These are phyloP conservation scores for Xylariaceae sp. DNA, from an alignment of 2,329 filamentous ascomycete genomes.

Conservation along the genomic window DNA sequence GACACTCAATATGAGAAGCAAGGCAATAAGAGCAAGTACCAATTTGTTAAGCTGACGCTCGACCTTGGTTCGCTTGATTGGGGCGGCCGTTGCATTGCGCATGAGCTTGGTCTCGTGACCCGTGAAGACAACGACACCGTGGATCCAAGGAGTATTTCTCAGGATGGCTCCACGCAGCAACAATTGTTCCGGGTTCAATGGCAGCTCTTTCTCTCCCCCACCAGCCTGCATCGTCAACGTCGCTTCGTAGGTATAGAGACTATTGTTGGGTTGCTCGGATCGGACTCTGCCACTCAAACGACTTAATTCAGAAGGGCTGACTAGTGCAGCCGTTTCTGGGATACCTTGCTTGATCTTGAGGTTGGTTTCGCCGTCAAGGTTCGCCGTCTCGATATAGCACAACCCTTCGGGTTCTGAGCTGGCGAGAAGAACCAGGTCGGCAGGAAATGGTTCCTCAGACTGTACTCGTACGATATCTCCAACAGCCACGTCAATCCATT, in stretches of 20 bases:
- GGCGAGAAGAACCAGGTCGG: constrained; percentile 86
- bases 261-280: constrained; percentile 97
- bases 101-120: constrained; percentile 98
- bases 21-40: constrained; percentile 83
- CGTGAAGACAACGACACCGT: constrained; percentile 93
- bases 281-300: constrained; percentile 81
- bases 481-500: constrained; percentile 90
- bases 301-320: constrained; percentile 82
- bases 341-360: constrained; percentile 98
- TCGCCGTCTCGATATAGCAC: constrained; percentile 98
- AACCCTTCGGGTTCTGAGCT: constrained; percentile 96
- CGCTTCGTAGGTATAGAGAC: constrained; percentile 96
- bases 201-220: constrained; percentile 87
- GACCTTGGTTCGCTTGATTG: constrained; percentile 96
- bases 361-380: constrained; percentile 96
- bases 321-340: constrained; percentile 84
- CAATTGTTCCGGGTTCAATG: constrained; percentile 88
- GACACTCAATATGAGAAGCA: constrained; percentile 80
- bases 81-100: constrained; percentile 94
- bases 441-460: constrained; percentile 92
- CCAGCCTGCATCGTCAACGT: constrained; percentile 88
- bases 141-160: constrained; percentile 94
- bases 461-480: constrained; percentile 92
- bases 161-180: constrained; percentile 89
- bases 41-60: constrained; percentile 92